Base-by-base conservation (phyloP, 2,329 filamentous ascomycete genomes). In the Xylariaceae sp. region DNA sequence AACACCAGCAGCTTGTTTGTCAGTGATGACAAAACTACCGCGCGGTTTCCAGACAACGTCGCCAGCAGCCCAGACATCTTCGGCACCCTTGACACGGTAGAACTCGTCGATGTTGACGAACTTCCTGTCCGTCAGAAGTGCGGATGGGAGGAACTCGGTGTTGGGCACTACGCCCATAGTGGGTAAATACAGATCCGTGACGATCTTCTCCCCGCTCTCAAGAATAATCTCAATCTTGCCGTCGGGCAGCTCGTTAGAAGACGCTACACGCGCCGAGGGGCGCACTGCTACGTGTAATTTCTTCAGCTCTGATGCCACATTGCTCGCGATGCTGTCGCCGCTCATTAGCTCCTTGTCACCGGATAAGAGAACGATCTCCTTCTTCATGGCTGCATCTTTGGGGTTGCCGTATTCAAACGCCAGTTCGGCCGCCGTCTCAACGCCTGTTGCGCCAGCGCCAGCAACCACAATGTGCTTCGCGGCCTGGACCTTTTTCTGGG, bases 151-250 rank as follows among this genome's bases (percentile, higher is more conserved):
- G 62, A 73, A 83, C 38, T 74, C 73, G 5, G 76, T 74, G 64
- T 83, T 84, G 40, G 80, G 76, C 17, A 68, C 60, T 38, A 81
- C 64, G 31, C 81, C 81, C 58, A 75, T 73, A 4, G 80, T 79
- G 6, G 80, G 74, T 19, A 84, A 67, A 62, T 80, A 81, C n/a
- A 79, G 52, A 58, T 84, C 80, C 2, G 78, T 79, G 7, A 66
- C 56, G 51, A 82, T 58, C 44, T 64, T 75, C 53, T 74, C 70
- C 53, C 76, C 76, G 50, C 66, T 67, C 32, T 66, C 66, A 7
- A 83, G 69, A 35, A 62, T 61, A 17, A 83, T 68, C 58, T 76
- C 71, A 3, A 74, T 78, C 62, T 73, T 73, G 49, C 74, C 76
- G 51, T 71, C 68, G 1, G 63, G 55, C 36, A 69, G 58, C 2